Conservation (phyloP, 208 protist species). For the Trypanosoma vivax region DNA sequence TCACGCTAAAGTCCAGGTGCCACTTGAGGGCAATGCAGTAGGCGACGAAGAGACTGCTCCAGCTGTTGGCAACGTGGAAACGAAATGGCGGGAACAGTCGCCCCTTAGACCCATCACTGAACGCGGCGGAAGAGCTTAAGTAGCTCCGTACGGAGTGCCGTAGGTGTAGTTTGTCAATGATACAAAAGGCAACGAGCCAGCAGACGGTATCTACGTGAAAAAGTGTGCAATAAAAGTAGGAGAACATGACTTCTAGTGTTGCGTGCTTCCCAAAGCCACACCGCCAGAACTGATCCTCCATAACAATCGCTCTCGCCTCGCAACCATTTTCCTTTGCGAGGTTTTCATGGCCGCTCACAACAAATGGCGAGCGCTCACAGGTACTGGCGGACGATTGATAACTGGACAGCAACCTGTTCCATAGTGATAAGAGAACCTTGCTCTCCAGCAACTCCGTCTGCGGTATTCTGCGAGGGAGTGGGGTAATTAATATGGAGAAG, state of each 20-base stretch:
- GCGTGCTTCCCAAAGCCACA: conserved; percentile 3
- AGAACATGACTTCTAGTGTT: conserved; percentile 44
- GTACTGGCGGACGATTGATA: conserved; percentile 1
- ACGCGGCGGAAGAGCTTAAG: background rate
- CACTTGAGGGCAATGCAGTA: conserved; percentile 72
- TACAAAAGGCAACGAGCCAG: conserved; percentile 74
- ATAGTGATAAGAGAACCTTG: conserved; percentile 19
- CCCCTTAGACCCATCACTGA: background rate
- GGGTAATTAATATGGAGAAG: too few relatives aligned
- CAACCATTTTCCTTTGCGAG: background rate
- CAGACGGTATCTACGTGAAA: conserved; percentile 38
- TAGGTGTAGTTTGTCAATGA: conserved; percentile 61
- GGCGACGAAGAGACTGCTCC: conserved; percentile 44
- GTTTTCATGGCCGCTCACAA: conserved; percentile 4
- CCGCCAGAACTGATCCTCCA: conserved; percentile 25
- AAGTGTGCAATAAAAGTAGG: conserved; percentile 46
- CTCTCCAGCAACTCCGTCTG: too few relatives aligned
- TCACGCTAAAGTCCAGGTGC: conserved; percentile 61
- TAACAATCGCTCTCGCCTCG: background rate
- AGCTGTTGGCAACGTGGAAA: conserved; percentile 13
- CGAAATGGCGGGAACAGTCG: background rate
- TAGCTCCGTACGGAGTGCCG: conserved; percentile 32
- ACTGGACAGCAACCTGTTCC: conserved; percentile 15
- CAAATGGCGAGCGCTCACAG: conserved; percentile 1
- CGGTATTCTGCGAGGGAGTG: too few relatives aligned